Percentiles rank a stretch among this genome's conserved stretches.
Evolutionary conservation across 1,139 yeast species (phyloP).

Genomic region (Geotrichum aggregatum): DNA sequence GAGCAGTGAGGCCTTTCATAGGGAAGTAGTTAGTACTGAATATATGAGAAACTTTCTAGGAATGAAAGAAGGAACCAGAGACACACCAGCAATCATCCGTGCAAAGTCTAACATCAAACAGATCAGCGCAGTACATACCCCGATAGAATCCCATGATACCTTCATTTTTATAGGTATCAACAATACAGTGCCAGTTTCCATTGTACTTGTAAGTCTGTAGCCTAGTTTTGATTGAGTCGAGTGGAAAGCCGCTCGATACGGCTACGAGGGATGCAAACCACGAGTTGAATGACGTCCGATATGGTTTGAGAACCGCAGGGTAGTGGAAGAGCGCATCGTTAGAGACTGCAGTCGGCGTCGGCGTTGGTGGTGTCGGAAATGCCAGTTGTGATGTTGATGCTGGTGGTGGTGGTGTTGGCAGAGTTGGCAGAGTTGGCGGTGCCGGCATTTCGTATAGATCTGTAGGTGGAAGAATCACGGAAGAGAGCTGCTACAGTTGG

Average conservation of each 20-base stretch:
- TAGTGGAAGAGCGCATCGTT: slow-evolving; percentile 13
- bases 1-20: slow-evolving; percentile 27
- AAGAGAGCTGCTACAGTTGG: too few relatives aligned
- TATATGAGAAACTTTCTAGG: too few relatives aligned
- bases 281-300: slow-evolving; percentile 56
- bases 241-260: slow-evolving; percentile 71
- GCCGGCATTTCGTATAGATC: too few relatives aligned
- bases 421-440: too few relatives aligned
- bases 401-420: too few relatives aligned
- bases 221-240: slow-evolving; percentile 79
- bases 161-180: slow-evolving; percentile 54
- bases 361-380: not conserved
- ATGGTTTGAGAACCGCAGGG: slow-evolving; percentile 52
- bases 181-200: slow-evolving; percentile 56
- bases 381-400: not conserved
- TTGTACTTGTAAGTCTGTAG: slow-evolving; percentile 73
- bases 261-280: slow-evolving; percentile 61
- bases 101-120: too few relatives aligned
- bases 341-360: not conserved
- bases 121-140: slow-evolving; percentile 48
- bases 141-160: slow-evolving; percentile 71
- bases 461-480: too few relatives aligned
- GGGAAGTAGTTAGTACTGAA: too few relatives aligned
- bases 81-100: too few relatives aligned
- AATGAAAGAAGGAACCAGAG: too few relatives aligned